Base-by-base conservation (phyloP, 768 basidiomycete genomes). In the Rubroboletus pulcherrimus region DNA sequence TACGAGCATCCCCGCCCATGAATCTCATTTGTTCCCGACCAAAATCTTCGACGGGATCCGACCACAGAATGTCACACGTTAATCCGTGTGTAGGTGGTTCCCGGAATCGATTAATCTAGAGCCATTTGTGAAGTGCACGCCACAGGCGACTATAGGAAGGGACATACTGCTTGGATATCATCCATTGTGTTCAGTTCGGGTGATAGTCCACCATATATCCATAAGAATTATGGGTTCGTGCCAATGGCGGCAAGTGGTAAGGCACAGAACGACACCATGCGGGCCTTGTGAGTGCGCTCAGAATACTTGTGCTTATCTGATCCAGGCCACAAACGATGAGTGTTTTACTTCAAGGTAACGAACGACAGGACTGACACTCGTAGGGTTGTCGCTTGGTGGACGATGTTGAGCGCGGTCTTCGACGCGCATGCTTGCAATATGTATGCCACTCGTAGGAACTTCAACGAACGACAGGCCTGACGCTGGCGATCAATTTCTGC, bases 211-310 rank as follows among this genome's bases (percentile, higher is more conserved):
- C 97, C 97, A 58, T 99, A 97, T 57, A 98, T 96, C 73, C 96
- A 99, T 48, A 98, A 77, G 73, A 99, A 99, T 73, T 98, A 97
- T 70, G 98, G 98, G 78, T 99, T 99, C 96, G 98, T 98, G 67
- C 21, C 21, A 21, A 99, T 73, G 33, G 97, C 97, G 1, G 96
- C 96, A 9, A 99, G 81, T 2, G 97, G 97, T 0, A 99, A 81
- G 0, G 90, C 81, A 69, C 95, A 98, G 78, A 99, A 98, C 0
- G 92, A 92, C 30, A 96, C 91, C 93, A 98, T 96, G 80, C 92
- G 94, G 29, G 93, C 93, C 57, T 99, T 93, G 71, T 99, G 98
- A 57, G 98, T 83, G 26, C 86, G 85, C 63, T 98, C 96, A 8
- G 93, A 93, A 74, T 99, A 99, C 76, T 98, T 98, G 78, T 98